Evolutionary conservation across 129 eudicot genomes (phyloP), one percentile per base, ranked within the genome.

Genomic region (Flaveria robusta): DNA sequence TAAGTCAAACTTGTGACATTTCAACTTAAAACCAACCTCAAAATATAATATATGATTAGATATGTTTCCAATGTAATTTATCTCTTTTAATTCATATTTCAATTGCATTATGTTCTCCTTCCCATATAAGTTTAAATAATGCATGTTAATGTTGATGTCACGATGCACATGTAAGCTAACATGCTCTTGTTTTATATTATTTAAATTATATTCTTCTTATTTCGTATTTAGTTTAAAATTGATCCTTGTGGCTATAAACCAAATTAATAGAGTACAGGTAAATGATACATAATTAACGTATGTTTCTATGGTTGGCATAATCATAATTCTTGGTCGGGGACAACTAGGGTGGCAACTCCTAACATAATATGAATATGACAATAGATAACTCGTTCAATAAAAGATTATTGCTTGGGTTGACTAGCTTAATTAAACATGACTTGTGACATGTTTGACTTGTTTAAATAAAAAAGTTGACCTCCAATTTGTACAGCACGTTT

Each of bases 1-100:
- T 3, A 69, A 29, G 27, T 56, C n/a, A 20, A 42, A 43, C 63
- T 13, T 14, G 23, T 50, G 62, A 76, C 46, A 31, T 50, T 49
- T 29, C 20, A 16, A 65, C 80, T 23, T 2, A 71, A 16, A 71
- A 24, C 74, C 51, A 67, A 23, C 31, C 1, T 16, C 23, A 39
- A 2, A 51, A 22, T 43, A 22, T 51, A 49, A 50, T 27, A 20
- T 34, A 5, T 31, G 64, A 64, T 65, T 42, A 19, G 39, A 65
- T 75, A 31, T 64, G 39, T 14, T 72, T 55, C 67, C 67, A 55
- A 37, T 39, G 37, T 15, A 20, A 13, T 11, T 50, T 65, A 63
- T 51, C 58, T 13, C 7, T 26, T 47, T 63, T 19, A 47, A 22
- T 64, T 46, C 63, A 47, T 55, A 11, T 64, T 34, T 74, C 41